Base-by-base conservation (phyloP, 192 early-diverging fungal genomes). In the Entomortierella beljakovae region DNA sequence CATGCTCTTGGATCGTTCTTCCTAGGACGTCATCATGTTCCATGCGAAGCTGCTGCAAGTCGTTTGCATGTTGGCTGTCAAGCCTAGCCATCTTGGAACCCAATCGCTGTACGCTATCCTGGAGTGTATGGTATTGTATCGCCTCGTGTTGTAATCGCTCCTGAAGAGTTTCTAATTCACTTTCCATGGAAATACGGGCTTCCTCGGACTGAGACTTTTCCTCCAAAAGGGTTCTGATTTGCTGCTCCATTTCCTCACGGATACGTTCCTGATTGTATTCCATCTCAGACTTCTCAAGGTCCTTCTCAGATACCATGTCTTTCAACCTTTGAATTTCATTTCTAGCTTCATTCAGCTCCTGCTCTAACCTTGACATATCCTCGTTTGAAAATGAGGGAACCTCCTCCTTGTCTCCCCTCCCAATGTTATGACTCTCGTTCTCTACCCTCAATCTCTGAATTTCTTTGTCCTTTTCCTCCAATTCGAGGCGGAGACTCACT, bases 71-170 rank as follows among this genome's bases (percentile, higher is more conserved):
- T 31, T 77, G 60, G 46, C n/a, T 55, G 33, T 77, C 74, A 32
- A 77, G 33, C 18, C 54, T 32, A 25, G 66, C 33, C 25, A 77
- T 69, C 55, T 77, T 77, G 46, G 66, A 63, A 25, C 66, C 64
- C 28, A 69, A 25, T 23, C 74, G 37, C 22, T 77, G 74, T 34
- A 77, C 55, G 18, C 66, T 69, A 58, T 77, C 74, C 38, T 77
- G 74, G 8, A 77, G 46, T 0, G 46, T 60, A 2, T 48, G 59
- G 61, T 77, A 77, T 38, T 77, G 74, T 1, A 46, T 61, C n/a
- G 68, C 60, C 23, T 69, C 74, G 28, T 69, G 65, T n/a, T 77
- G 61, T 15, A 56, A 64, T n/a, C 65, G 51, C 3, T 49, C 65
- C 11, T 38, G 31, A 31, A 56, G 57, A 3, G 74, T 55, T 1